Conservation (phyloP, 495 filamentous ascomycete genomes). For the Penicillium bialowiezense region DNA sequence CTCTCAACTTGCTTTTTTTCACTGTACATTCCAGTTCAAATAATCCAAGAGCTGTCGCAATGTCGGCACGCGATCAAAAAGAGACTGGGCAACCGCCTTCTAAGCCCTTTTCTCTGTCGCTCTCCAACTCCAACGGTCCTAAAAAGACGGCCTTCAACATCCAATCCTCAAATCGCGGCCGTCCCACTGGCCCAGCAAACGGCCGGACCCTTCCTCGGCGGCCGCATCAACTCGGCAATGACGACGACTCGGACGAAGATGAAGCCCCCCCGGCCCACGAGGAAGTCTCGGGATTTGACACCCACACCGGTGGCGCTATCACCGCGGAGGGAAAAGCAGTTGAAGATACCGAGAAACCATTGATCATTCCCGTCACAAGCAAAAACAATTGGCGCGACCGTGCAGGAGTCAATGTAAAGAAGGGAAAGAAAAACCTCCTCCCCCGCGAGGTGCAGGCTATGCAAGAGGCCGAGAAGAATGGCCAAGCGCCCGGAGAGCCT, state of each 20-base stretch:
- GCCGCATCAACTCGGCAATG: conserved; percentile 33
- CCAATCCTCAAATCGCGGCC: conserved; percentile 24
- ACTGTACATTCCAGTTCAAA: background rate
- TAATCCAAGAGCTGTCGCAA: conserved; percentile 3
- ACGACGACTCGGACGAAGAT: conserved; percentile 50
- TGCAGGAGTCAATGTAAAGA: conserved; percentile 46
- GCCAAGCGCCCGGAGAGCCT: conserved; percentile 24
- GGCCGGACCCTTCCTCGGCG: conserved; percentile 31
- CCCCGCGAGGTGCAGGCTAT: conserved; percentile 50
- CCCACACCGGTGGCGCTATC: conserved; percentile 52
- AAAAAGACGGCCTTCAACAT: conserved; percentile 37
- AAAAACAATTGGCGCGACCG: conserved; percentile 72
- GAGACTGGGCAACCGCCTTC: background rate
- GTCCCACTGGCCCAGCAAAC: conserved; percentile 15
- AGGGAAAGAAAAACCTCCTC: conserved; percentile 50
- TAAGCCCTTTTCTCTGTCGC: conserved; percentile 33
- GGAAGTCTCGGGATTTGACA: conserved; percentile 60
- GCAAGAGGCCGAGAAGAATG: conserved; percentile 35
- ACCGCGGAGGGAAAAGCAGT: conserved; percentile 31
- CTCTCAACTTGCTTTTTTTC: background rate
- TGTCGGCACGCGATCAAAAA: conserved; percentile 20
- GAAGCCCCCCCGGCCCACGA: conserved; percentile 38
- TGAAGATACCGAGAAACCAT: conserved; percentile 38
- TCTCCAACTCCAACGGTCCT: conserved; percentile 22
- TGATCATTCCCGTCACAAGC: conserved; percentile 64